Base-by-base conservation (phyloP, 495 filamentous ascomycete genomes). In the Penicillium cinerascens region DNA sequence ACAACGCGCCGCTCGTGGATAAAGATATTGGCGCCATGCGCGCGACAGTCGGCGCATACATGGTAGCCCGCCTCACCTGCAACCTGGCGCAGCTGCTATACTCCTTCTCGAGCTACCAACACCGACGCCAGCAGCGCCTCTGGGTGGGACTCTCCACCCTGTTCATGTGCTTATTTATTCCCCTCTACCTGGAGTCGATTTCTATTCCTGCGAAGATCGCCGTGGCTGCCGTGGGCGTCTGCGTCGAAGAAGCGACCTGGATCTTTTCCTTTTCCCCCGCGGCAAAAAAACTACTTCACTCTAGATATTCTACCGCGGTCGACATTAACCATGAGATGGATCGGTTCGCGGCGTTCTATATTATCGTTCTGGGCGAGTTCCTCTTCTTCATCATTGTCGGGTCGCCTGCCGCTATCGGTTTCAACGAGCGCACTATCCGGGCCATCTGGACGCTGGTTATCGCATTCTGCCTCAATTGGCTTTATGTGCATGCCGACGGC, bases 361-460 rank as follows among this genome's bases (percentile, higher is more conserved):
- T 77, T 56, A 77, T 79, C 40, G 73, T 71, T 0, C 62, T 79
- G 7, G 75, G 76, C 35, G 76, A 79, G 49, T 77, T 71, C 36
- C 60, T 77, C 2, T 74, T 77, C 40, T 52, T 63, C 33, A 71
- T 75, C n/a, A 58, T 78, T 36, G 71, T 73, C 13, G 68, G 64
- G 1, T 67, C 58, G 1, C 65, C 68, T 33, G 69, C 70, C 0
- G 72, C 64, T 1, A 47, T 73, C n/a, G 70, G 70, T 1, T 57
- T 77, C 26, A 73, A 65, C 39, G 38, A 63, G n/a, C 45, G 64
- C 4, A 56, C 71, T 20, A 49, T 75, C 2, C 58, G 69, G 8
- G 70, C 73, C 2, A 60, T 74, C 27, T 74, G 71, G 69, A 73
- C 70, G 22, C 52, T 77, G 11, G 52, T 76, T 35, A 76, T 77